Evolutionary conservation across 371 early-diverging fungal species (phyloP), one percentile per base, ranked within the genome.

Genomic region (Mortierella sp.): DNA sequence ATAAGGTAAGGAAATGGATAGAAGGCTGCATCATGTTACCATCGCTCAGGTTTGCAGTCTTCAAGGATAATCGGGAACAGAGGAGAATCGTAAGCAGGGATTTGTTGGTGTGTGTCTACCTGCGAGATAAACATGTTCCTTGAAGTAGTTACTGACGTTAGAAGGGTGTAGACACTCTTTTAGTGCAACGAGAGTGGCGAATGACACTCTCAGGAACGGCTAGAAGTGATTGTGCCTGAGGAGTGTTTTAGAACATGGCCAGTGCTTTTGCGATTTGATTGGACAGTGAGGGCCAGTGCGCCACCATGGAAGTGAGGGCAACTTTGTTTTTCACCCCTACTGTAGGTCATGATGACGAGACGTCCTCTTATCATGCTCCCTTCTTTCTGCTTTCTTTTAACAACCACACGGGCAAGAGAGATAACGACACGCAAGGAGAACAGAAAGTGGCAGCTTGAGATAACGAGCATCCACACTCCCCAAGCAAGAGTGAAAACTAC

Each of bases 291-390:
- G 67, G 67, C 40, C 67, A 67, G 67, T 67, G 64, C 64, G 64
- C 61, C 61, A 19, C 13, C 31, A 69, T 24, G 43, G 43, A 44
- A 40, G 40, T n/a, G 43, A 40, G 73, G 34, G 51, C 5, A 72
- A 72, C 40, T 5, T 55, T 43, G 21, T 28, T 34, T 51, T 28
- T 16, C 10, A 6, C 26, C 55, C 16, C 48, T 34, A 21, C 37
- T 19, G 34, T 8, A 16, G 40, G 67, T 10, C 67, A 67, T 67
- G 67, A 67, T 67, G 40, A 67, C 67, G 67, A 67, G 40, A 24
- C 21, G 8, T 28, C 61, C 13, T 31, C 59, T 61, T 61, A 61
- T 61, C 61, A 6, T 19, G 6, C 5, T 5, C 34, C 21, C 9
- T 34, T 13, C 13, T 14, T 19, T 28, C 34, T 34, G 6, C 6